Conservation (phyloP, 176 grass and related monocot genomes). For the Poa pratensis region DNA sequence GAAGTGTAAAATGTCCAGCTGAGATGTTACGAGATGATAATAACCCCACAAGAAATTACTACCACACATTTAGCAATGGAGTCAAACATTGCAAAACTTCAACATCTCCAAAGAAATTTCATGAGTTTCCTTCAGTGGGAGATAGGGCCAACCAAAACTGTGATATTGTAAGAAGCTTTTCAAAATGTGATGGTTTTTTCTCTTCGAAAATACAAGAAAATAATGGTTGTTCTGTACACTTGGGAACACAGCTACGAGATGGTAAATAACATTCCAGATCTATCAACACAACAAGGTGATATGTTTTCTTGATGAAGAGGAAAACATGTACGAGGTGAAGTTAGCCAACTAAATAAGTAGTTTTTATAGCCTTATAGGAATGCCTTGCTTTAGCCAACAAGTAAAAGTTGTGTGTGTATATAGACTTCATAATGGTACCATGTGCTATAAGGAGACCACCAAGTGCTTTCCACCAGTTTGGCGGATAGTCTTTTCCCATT, state of each 20-base stretch:
- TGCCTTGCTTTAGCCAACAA: conserved; percentile 15
- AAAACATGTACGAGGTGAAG: background rate
- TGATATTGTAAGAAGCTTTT: conserved; percentile 12
- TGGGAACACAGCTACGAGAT: background rate
- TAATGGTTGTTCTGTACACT: background rate
- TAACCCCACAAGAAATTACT: background rate
- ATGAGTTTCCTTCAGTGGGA: background rate
- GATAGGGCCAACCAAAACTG: conserved; percentile 26
- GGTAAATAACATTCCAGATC: background rate
- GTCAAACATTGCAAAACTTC: background rate
- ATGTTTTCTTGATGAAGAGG: background rate
- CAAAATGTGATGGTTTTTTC: background rate
- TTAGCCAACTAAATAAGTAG: background rate
- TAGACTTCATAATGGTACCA: conserved; percentile 52
- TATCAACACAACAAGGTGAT: conserved; percentile 1
- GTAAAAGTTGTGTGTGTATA: background rate
- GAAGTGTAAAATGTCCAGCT: conserved; percentile 27
- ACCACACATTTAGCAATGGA: background rate
- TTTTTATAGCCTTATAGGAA: background rate
- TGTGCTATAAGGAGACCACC: conserved; percentile 74
- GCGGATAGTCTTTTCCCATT: conserved; percentile 75
- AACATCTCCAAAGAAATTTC: background rate
- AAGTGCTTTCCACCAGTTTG: conserved; percentile 96
- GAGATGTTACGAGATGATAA: conserved; percentile 12
- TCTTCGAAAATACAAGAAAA: background rate